Evolutionary conservation across 768 basidiomycete species (phyloP).

Genomic region (Termitomyces sp.): DNA sequence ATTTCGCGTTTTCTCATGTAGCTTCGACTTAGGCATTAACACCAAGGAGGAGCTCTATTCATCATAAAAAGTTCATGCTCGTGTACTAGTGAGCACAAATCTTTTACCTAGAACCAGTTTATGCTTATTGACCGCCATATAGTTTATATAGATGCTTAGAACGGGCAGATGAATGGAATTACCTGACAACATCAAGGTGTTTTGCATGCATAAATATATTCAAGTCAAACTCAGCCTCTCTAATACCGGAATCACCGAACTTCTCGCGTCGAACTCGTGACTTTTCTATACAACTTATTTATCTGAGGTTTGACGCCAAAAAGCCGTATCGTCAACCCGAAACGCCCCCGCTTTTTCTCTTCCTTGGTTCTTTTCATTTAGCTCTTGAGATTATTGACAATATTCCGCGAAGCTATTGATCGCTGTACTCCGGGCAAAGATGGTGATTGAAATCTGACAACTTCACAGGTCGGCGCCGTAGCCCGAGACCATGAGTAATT

Average conservation of each 20-base stretch:
- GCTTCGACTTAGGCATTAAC: constrained; percentile 30
- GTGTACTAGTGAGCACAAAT: constrained; percentile 11
- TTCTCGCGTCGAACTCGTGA: neutral
- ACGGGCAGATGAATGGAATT: constrained; percentile 13
- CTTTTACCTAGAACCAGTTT: neutral
- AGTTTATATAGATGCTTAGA: constrained; percentile 21
- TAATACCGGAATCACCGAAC: neutral
- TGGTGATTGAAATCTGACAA: neutral
- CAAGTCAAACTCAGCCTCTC: neutral
- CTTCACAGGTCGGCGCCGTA: neutral
- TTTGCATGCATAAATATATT: neutral
- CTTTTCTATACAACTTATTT: neutral
- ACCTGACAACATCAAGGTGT: constrained; percentile 8
- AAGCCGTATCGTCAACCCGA: neutral
- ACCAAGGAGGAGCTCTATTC: constrained; percentile 47
- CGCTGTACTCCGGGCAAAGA: neutral
- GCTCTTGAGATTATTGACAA: neutral
- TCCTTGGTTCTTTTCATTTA: neutral
- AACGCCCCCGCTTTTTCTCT: neutral
- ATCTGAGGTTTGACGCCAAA: neutral
- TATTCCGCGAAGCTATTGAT: neutral
- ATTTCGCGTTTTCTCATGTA: neutral
- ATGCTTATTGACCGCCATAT: neutral
- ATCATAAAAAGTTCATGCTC: constrained; percentile 25
- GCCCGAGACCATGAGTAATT: neutral